These are phyloP conservation scores for Herpotrichia juniperi DNA, from an alignment of 2,329 filamentous ascomycete genomes.

Conservation along the genomic window DNA sequence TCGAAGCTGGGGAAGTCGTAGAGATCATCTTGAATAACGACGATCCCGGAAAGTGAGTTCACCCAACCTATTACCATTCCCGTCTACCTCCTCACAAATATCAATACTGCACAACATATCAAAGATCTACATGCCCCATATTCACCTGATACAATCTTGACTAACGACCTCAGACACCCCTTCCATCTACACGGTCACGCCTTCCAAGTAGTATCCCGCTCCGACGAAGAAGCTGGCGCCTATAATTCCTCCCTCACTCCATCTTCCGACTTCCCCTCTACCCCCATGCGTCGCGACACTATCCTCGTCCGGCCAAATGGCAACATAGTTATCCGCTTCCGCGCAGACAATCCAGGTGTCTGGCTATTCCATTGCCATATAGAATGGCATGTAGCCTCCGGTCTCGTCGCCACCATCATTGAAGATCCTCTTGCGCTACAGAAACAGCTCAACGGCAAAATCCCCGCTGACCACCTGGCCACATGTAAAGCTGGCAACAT, in stretches of 20 bases:
- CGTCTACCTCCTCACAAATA: slow-evolving; percentile 16
- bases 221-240: slow-evolving; percentile 36
- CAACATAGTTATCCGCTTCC: slow-evolving; percentile 62
- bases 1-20: slow-evolving; percentile 70
- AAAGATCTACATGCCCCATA: no score
- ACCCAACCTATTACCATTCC: slow-evolving; percentile 56
- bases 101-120: no score
- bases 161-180: slow-evolving; percentile 58
- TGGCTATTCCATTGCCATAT: slow-evolving; percentile 20
- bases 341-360: slow-evolving; percentile 53
- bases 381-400: slow-evolving; percentile 48
- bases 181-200: slow-evolving; percentile 70
- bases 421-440: slow-evolving; percentile 65
- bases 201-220: slow-evolving; percentile 45
- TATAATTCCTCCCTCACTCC: slow-evolving; percentile 56
- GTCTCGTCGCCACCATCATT: slow-evolving; percentile 59
- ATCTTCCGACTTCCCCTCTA: slow-evolving; percentile 37
- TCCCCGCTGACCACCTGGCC: slow-evolving; percentile 68
- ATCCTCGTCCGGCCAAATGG: slow-evolving; percentile 61
- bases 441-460: slow-evolving; percentile 53
- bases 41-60: slow-evolving; percentile 23
- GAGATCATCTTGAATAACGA: slow-evolving; percentile 78
- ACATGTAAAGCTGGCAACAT: slow-evolving; percentile 62
- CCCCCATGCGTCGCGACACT: slow-evolving; percentile 59
- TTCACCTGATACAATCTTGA: background rate